Percentiles rank a stretch among this genome's conserved stretches.
Conservation (phyloP, 2,329 filamentous ascomycete genomes). For the Fusarium sp. region DNA sequence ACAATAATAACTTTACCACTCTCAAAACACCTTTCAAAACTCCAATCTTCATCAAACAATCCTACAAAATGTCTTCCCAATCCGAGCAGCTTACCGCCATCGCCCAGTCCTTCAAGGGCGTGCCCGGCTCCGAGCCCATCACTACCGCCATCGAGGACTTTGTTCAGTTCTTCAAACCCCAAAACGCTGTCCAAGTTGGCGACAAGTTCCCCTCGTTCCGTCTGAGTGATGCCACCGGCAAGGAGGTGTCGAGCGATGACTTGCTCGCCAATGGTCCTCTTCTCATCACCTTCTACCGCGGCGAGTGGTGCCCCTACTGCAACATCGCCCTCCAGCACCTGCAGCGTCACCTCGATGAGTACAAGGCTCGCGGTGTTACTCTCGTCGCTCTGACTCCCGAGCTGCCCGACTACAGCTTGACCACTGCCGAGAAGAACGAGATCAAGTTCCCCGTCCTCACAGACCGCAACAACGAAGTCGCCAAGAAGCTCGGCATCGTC, state of each 20-base stretch:
- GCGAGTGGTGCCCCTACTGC: conserved; percentile 60
- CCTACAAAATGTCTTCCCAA: conserved; percentile 3
- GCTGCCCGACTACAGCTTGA: conserved; percentile 53
- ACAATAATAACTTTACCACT: not conserved
- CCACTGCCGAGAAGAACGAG: conserved; percentile 53
- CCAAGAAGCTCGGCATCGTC: conserved; percentile 52
- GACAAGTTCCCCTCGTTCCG: conserved; percentile 49
- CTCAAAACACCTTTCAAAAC: not conserved
- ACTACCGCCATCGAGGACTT: conserved; percentile 11
- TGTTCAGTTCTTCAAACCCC: conserved; percentile 37
- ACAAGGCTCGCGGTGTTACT: conserved; percentile 52
- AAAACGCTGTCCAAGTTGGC: conserved; percentile 48
- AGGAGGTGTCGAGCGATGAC: conserved; percentile 45
- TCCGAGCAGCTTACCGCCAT: conserved; percentile 9
- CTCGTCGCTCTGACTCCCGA: conserved; percentile 57
- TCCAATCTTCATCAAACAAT: not conserved
- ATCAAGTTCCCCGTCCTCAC: conserved; percentile 55
- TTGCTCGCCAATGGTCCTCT: conserved; percentile 49
- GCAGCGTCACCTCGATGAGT: conserved; percentile 50
- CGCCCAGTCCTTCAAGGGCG: conserved; percentile 7
- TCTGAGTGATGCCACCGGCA: conserved; percentile 50
- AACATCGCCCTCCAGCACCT: conserved; percentile 53
- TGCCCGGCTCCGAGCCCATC: not conserved
- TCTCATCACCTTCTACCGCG: conserved; percentile 60
- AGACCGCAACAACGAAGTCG: conserved; percentile 51